Evolutionary conservation across 1,284 basidiomycete species (phyloP).

Genomic region (Ceratobasidium sp.): DNA sequence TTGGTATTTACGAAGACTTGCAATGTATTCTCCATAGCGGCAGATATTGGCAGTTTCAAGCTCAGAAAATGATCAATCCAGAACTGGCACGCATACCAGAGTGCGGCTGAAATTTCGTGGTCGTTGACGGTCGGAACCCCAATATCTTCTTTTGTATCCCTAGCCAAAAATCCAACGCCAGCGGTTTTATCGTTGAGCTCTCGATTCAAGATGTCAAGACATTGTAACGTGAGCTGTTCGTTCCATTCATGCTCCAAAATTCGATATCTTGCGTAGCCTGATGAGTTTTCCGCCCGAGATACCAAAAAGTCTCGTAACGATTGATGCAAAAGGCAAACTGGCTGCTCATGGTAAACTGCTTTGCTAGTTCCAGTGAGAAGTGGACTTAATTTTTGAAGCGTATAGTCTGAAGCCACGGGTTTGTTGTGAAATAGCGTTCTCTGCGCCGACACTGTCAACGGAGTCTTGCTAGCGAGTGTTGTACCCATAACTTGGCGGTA

Average conservation of each 20-base stretch:
- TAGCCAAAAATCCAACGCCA: slow-evolving; percentile 5
- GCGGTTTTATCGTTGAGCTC: neutral
- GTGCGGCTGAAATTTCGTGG: neutral
- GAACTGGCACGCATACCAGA: slow-evolving; percentile 34
- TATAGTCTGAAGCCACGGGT: neutral
- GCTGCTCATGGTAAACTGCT: neutral
- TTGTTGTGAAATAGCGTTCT: neutral
- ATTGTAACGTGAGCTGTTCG: neutral
- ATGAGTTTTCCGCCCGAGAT: neutral
- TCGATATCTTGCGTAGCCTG: neutral
- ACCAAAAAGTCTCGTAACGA: slow-evolving; percentile 27
- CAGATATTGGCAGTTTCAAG: neutral
- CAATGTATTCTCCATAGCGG: neutral
- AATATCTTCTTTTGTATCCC: neutral
- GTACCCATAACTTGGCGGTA: slow-evolving; percentile 52
- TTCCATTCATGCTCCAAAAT: neutral
- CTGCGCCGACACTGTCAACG: neutral
- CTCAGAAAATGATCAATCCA: slow-evolving; percentile 18
- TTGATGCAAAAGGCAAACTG: slow-evolving; percentile 6
- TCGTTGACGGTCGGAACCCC: neutral
- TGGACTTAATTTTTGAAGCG: slow-evolving; percentile 18
- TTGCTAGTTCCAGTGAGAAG: slow-evolving; percentile 10
- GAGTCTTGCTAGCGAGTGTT: slow-evolving; percentile 48
- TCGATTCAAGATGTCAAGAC: slow-evolving; percentile 4
- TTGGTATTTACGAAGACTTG: neutral